Evolutionary conservation across 768 basidiomycete genomes (phyloP).

Genomic region (Mycena vitilis): DNA sequence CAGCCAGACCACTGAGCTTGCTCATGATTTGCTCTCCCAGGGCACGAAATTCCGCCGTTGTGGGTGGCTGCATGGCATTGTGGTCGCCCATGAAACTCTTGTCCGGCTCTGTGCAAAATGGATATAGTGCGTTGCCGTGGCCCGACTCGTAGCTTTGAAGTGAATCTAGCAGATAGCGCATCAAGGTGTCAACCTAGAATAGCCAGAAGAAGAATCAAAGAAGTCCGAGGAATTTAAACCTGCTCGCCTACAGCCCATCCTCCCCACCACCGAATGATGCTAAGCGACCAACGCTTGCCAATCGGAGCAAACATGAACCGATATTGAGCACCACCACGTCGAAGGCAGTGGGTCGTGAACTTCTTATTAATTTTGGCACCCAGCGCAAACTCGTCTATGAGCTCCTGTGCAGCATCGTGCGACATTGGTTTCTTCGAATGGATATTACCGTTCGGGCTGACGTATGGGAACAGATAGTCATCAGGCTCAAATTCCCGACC

Average conservation of each 20-base stretch:
- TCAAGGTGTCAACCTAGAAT: conserved; percentile 47
- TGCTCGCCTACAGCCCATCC: conserved; percentile 54
- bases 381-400: conserved; percentile 43
- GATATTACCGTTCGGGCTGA: conserved; percentile 42
- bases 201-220: neutral
- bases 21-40: conserved; percentile 18
- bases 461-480: conserved; percentile 44
- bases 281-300: conserved; percentile 50
- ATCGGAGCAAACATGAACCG: conserved; percentile 52
- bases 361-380: conserved; percentile 39
- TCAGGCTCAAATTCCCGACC: conserved; percentile 38
- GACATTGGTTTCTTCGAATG: conserved; percentile 40
- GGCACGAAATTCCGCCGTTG: conserved; percentile 36
- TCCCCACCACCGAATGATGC: conserved; percentile 54
- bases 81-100: conserved; percentile 46
- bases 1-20: conserved; percentile 14
- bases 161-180: conserved; percentile 49
- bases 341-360: conserved; percentile 51
- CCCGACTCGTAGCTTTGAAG: conserved; percentile 45
- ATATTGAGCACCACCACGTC: conserved; percentile 53
- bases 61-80: conserved; percentile 23
- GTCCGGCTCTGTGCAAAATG: conserved; percentile 34
- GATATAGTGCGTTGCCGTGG: conserved; percentile 45
- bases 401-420: conserved; percentile 43
- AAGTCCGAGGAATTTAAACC: conserved; percentile 36